Conservation (phyloP, 345 rosid species). For the Combretum micranthum region DNA sequence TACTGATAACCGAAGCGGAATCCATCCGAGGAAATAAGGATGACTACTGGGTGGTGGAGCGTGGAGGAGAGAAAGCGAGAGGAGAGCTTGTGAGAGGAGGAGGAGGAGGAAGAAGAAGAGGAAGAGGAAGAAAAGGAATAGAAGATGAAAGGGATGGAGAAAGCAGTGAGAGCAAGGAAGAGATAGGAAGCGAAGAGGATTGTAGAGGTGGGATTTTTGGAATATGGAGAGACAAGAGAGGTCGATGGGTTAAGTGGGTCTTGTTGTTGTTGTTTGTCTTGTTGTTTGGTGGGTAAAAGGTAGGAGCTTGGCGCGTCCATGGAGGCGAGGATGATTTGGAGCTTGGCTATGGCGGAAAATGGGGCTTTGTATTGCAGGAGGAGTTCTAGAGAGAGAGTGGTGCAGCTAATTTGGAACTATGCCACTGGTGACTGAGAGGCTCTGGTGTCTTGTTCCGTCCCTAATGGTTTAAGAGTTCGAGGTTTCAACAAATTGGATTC, state of each 20-base stretch:
- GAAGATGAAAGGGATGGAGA: conserved; percentile 66
- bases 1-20: conserved; percentile 93
- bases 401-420: too few species aligned
- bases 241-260: conserved; percentile 40
- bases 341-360: too few species aligned
- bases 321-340: too few species aligned
- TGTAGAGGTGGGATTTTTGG: conserved; percentile 22
- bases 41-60: conserved; percentile 57
- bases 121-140: conserved; percentile 22
- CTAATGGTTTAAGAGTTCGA: too few species aligned
- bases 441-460: too few species aligned
- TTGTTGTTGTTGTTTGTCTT: conserved; percentile 18
- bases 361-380: too few species aligned
- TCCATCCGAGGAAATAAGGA: conserved; percentile 83
- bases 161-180: conserved; percentile 48
- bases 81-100: conserved; percentile 12
- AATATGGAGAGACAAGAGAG: conserved; percentile 46
- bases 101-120: conserved; percentile 6
- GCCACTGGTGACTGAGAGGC: too few species aligned
- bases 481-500: too few species aligned
- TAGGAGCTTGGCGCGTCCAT: too few species aligned
- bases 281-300: too few species aligned
- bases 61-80: conserved; percentile 59
- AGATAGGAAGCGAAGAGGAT: conserved; percentile 46
- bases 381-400: too few species aligned